These are phyloP conservation scores for Trichaptum fuscoviolaceum DNA, from an alignment of 768 basidiomycete species.

Conservation along the genomic window DNA sequence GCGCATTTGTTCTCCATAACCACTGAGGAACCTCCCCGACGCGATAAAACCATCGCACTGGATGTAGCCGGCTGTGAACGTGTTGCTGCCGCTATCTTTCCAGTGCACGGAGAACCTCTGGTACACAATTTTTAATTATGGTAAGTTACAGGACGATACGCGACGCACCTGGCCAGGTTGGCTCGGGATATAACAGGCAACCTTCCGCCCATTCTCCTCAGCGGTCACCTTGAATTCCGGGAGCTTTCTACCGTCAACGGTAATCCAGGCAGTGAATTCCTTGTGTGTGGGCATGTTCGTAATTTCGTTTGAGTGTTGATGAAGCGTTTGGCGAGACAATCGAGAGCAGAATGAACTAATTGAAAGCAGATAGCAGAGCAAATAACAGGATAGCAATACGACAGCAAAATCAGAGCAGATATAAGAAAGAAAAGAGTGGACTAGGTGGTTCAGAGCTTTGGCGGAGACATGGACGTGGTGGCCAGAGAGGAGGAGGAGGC, in stretches of 20 bases:
- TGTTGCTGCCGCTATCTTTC: conserved; percentile 51
- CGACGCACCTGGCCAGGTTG: conserved; percentile 47
- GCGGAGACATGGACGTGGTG: neutral
- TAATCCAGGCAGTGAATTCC: conserved; percentile 69
- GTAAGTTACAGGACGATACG: neutral
- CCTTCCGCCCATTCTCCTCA: conserved; percentile 36
- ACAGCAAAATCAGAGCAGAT: neutral
- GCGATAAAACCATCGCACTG: conserved; percentile 59
- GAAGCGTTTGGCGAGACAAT: neutral
- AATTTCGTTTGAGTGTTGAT: neutral
- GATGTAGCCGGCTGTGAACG: conserved; percentile 56
- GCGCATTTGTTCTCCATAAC: conserved; percentile 49
- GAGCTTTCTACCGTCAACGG: conserved; percentile 41
- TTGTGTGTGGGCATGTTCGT: conserved; percentile 40
- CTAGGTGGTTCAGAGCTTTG: neutral
- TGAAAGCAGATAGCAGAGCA: neutral
- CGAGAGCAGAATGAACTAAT: neutral
- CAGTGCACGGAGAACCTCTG: conserved; percentile 61
- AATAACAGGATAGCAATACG: conserved; percentile 1
- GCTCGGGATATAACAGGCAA: conserved; percentile 68
- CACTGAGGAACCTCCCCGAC: conserved; percentile 58
- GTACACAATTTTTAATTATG: neutral
- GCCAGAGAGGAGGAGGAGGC: neutral
- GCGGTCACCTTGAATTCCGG: conserved; percentile 53
- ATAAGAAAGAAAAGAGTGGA: neutral